Percentiles rank a stretch among this genome's conserved stretches.
Evolutionary conservation across 2,329 filamentous ascomycete genomes (phyloP).

Genomic region (Verticillium longisporum): DNA sequence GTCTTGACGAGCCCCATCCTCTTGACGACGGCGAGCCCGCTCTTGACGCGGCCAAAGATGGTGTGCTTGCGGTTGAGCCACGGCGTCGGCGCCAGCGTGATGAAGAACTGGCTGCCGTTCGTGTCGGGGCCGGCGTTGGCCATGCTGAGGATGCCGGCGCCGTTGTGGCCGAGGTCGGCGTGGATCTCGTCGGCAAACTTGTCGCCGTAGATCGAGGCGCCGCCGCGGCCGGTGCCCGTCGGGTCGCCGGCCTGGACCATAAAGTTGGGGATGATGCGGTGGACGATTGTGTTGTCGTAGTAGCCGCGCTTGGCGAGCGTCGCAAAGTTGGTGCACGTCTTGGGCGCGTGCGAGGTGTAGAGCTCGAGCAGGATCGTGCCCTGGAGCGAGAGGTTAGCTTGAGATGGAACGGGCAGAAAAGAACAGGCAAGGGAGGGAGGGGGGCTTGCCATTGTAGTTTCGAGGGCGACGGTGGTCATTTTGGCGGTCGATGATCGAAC

Average conservation of each 20-base stretch:
- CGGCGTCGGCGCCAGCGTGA: constrained; percentile 87
- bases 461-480: constrained; percentile 76
- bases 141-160: constrained; percentile 92
- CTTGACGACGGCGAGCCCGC: constrained; percentile 75
- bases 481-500: constrained; percentile 8
- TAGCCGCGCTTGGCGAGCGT: constrained; percentile 77
- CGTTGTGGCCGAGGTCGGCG: constrained; percentile 75
- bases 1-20: constrained; percentile 86
- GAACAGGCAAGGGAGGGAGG: neutral
- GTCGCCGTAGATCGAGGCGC: constrained; percentile 82
- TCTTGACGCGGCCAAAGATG: constrained; percentile 87
- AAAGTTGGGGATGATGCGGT: constrained; percentile 92
- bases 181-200: constrained; percentile 92
- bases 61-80: constrained; percentile 98
- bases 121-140: constrained; percentile 90
- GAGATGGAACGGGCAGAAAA: neutral
- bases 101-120: constrained; percentile 93
- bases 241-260: constrained; percentile 96
- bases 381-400: constrained; percentile 36
- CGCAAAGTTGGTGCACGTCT: constrained; percentile 81
- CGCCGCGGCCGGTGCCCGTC: constrained; percentile 86
- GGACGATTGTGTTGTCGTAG: constrained; percentile 81
- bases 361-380: constrained; percentile 83
- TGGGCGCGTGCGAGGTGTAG: constrained; percentile 82
- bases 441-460: constrained; percentile 73